These are phyloP conservation scores for Penicillium herquei DNA, from an alignment of 495 filamentous ascomycete species.

Conservation along the genomic window DNA sequence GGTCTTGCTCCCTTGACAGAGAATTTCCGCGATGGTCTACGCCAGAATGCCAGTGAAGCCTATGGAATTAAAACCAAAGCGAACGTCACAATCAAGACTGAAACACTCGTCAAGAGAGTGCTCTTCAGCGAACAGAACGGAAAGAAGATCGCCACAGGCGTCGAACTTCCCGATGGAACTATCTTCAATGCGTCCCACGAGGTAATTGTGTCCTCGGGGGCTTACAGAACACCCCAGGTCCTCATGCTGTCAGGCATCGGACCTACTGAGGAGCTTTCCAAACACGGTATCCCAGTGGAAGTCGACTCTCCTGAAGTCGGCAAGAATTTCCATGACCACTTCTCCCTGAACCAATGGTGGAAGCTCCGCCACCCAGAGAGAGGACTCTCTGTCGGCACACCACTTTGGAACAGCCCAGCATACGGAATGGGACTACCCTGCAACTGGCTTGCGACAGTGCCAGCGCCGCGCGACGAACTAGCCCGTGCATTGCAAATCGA, in stretches of 20 bases:
- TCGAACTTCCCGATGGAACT: conserved; percentile 1
- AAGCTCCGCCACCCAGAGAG: conserved; percentile 35
- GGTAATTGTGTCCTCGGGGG: conserved; percentile 6
- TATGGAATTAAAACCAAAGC: neutral
- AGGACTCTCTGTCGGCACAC: conserved; percentile 26
- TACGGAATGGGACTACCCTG: conserved; percentile 29
- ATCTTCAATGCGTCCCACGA: conserved; percentile 3
- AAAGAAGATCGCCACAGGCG: neutral
- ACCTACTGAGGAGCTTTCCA: conserved; percentile 16
- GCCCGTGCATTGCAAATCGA: conserved; percentile 32
- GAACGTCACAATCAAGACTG: conserved; percentile 1
- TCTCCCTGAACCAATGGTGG: conserved; percentile 30
- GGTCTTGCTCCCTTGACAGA: neutral
- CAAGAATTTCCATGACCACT: conserved; percentile 36
- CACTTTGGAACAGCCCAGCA: conserved; percentile 15
- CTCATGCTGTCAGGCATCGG: conserved; percentile 43
- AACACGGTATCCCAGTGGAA: conserved; percentile 14
- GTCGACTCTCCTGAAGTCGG: conserved; percentile 33
- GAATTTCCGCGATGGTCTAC: neutral
- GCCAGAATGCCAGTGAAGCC: neutral
- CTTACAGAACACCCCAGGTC: conserved; percentile 29
- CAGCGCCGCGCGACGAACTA: conserved; percentile 15
- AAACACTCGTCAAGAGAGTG: neutral
- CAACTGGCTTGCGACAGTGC: conserved; percentile 21
- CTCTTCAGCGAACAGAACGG: neutral